These are phyloP conservation scores for Tricholoma furcatifolium DNA, from an alignment of 768 basidiomycete species.

Conservation along the genomic window DNA sequence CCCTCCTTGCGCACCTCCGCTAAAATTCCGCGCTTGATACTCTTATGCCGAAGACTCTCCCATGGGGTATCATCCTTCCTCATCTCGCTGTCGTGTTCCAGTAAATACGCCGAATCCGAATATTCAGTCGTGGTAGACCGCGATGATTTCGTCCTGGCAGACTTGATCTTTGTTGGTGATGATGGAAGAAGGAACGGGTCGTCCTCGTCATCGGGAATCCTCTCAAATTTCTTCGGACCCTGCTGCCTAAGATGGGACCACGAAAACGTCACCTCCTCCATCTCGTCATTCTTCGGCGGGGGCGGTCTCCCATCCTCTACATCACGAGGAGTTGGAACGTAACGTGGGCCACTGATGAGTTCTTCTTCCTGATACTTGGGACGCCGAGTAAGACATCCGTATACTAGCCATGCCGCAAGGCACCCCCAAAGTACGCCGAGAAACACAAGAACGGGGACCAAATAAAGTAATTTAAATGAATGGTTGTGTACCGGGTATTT, in stretches of 20 bases:
- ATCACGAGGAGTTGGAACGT: conserved; percentile 21
- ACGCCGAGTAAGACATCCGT: conserved; percentile 31
- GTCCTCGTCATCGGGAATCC: background rate
- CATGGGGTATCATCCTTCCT: conserved; percentile 30
- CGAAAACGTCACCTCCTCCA: conserved; percentile 11
- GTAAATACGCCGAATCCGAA: conserved; percentile 9
- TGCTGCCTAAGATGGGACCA: conserved; percentile 16
- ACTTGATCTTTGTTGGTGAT: conserved; percentile 7
- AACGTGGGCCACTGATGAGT: conserved; percentile 20
- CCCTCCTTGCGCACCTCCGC: conserved; percentile 38
- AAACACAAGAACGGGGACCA: conserved; percentile 31
- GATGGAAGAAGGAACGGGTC: conserved; percentile 25
- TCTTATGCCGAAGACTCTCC: conserved; percentile 47
- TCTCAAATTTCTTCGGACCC: background rate
- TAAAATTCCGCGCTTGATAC: conserved; percentile 51
- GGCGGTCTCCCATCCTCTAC: conserved; percentile 14
- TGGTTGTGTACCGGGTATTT: background rate
- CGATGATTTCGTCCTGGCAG: conserved; percentile 13
- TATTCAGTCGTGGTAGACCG: conserved; percentile 12
- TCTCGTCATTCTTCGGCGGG: conserved; percentile 4
- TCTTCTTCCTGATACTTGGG: conserved; percentile 11
- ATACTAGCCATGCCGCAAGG: conserved; percentile 32
- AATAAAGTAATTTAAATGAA: conserved; percentile 17
- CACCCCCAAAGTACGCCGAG: conserved; percentile 30
- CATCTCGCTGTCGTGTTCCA: conserved; percentile 23